These are phyloP conservation scores for Calycina herbarum DNA, from an alignment of 2,329 filamentous ascomycete species.

Conservation along the genomic window DNA sequence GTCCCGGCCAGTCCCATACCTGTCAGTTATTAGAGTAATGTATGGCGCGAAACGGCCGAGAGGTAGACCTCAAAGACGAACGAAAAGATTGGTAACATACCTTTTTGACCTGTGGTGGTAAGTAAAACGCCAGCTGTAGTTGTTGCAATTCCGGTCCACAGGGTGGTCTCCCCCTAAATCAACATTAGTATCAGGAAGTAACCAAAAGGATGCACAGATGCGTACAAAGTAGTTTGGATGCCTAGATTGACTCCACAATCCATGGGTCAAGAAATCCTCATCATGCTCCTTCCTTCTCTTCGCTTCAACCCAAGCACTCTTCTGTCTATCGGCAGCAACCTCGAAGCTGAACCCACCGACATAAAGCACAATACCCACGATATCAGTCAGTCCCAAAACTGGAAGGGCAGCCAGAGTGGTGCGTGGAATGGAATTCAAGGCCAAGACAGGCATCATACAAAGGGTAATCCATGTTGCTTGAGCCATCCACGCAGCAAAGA, in stretches of 20 bases:
- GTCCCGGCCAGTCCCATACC: conserved; percentile 54
- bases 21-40: background rate
- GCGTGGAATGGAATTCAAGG: conserved; percentile 61
- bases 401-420: conserved; percentile 51
- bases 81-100: background rate
- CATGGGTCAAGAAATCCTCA: conserved; percentile 64
- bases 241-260: conserved; percentile 60
- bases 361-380: conserved; percentile 59
- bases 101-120: conserved; percentile 53
- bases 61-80: background rate
- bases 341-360: conserved; percentile 61
- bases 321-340: conserved; percentile 62
- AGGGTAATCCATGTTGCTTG: conserved; percentile 69
- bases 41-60: background rate
- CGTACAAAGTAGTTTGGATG: conserved; percentile 66
- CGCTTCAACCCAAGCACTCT: conserved; percentile 59
- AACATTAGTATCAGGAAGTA: background rate
- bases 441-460: conserved; percentile 64
- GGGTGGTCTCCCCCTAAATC: conserved; percentile 57
- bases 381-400: conserved; percentile 50
- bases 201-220: background rate
- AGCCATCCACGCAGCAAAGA: conserved; percentile 55
- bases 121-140: conserved; percentile 57
- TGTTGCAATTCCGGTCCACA: conserved; percentile 69
- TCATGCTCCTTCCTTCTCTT: conserved; percentile 66